Evolutionary conservation across 2,329 filamentous ascomycete genomes (phyloP).

Genomic region (Coniosporium tulheliwenetii): DNA sequence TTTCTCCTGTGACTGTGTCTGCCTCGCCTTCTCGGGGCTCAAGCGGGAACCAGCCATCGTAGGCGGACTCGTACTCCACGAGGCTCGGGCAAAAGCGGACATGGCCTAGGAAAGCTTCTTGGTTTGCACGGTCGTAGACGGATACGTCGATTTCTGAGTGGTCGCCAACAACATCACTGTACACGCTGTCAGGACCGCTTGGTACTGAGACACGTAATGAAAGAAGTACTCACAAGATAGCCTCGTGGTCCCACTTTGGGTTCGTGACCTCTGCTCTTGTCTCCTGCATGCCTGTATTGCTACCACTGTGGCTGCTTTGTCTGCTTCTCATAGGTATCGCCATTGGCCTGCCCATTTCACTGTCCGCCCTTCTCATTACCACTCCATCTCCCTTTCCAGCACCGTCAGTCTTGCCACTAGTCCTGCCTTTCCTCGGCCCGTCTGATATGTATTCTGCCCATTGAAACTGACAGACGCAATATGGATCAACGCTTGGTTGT

Average conservation of each 20-base stretch:
- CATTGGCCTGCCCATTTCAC: conserved; percentile 72
- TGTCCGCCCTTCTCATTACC: conserved; percentile 44
- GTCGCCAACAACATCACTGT: conserved; percentile 80
- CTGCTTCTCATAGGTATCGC: conserved; percentile 94
- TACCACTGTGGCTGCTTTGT: conserved; percentile 89
- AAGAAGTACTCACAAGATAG: conserved; percentile 61
- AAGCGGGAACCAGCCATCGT: conserved; percentile 76
- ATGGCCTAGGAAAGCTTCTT: conserved; percentile 85
- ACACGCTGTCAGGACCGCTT: conserved; percentile 11
- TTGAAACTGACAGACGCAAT: conserved; percentile 93
- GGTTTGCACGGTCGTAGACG: conserved; percentile 73
- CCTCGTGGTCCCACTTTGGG: conserved; percentile 91
- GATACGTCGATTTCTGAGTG: conserved; percentile 85
- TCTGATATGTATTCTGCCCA: conserved; percentile 91
- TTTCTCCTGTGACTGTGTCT: conserved; percentile 64
- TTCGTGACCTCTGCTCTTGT: conserved; percentile 54
- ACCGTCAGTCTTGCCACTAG: conserved; percentile 19
- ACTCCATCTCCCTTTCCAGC: conserved; percentile 41
- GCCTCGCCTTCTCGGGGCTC: conserved; percentile 68
- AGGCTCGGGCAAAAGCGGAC: conserved; percentile 64
- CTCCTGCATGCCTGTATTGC: conserved; percentile 43
- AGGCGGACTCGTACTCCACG: conserved; percentile 50
- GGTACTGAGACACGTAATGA: background rate
- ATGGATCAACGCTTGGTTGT: conserved; percentile 71
- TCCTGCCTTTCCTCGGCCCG: conserved; percentile 51